Conservation (phyloP, 2,329 filamentous ascomycete genomes). For the Penicillium freii region DNA sequence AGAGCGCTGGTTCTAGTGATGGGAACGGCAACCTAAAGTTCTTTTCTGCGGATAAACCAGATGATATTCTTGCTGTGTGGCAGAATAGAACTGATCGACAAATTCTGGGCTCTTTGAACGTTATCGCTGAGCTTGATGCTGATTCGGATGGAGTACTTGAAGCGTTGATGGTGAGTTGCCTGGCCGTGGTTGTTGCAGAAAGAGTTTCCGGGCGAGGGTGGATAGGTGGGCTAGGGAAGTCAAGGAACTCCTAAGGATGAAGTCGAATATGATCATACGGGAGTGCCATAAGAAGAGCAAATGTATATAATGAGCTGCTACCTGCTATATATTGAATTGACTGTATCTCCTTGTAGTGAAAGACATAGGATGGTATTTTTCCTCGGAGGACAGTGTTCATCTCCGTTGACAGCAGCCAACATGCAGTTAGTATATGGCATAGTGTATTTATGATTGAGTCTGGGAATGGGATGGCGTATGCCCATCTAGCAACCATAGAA, state of each 20-base stretch:
- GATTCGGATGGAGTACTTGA: constrained; percentile 9
- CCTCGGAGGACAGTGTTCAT: too few relatives aligned
- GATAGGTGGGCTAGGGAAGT: constrained; percentile 6
- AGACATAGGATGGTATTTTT: not conserved
- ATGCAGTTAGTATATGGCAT: too few relatives aligned
- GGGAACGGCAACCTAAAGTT: constrained; percentile 11
- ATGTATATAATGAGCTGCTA: not conserved
- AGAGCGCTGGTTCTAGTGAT: not conserved
- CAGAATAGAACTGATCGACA: constrained; percentile 7
- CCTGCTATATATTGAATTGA: not conserved
- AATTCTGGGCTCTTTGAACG: constrained; percentile 9
- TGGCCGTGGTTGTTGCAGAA: constrained; percentile 12
- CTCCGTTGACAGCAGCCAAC: too few relatives aligned
- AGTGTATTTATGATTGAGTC: too few relatives aligned
- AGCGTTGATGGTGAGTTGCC: constrained; percentile 10
- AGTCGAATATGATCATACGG: not conserved
- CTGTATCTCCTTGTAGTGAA: not conserved
- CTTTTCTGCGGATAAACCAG: constrained; percentile 6
- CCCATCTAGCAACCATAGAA: too few relatives aligned
- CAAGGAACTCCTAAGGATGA: not conserved
- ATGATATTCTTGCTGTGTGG: constrained; percentile 13
- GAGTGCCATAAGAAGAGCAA: too few relatives aligned
- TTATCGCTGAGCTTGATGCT: constrained; percentile 8
- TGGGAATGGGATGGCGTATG: too few relatives aligned
- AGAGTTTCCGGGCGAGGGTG: constrained; percentile 10